phyloP scores from a whole-genome alignment of 345 rosid species.

The Lepidium aucheri region DNA sequence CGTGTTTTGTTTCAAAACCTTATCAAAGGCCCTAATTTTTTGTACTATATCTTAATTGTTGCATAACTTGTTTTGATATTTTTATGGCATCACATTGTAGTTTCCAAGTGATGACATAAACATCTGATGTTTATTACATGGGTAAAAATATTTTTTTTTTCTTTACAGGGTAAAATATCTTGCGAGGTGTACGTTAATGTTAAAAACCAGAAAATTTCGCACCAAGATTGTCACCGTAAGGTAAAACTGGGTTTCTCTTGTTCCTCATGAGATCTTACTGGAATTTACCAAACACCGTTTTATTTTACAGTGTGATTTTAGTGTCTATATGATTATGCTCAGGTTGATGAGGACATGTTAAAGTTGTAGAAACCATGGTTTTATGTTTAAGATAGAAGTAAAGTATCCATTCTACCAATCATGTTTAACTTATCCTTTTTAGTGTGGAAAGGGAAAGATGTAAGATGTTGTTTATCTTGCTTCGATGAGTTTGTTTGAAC shows the following conservation, averaged over 20 bases:
- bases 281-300: not conserved
- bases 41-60: not conserved
- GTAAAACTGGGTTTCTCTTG: slow-evolving; percentile 39
- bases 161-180: slow-evolving; percentile 49
- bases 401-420: not conserved
- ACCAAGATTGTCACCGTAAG: slow-evolving; percentile 55
- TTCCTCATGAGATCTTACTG: not conserved
- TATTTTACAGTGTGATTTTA: not conserved
- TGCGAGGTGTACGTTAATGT: slow-evolving; percentile 69
- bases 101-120: not conserved
- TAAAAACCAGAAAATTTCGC: slow-evolving; percentile 50
- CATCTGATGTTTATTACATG: not conserved
- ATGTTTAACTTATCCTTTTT: not conserved
- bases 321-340: not conserved
- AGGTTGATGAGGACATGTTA: not conserved
- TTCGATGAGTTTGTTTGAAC: not conserved
- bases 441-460: not conserved
- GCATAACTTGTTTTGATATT: not conserved
- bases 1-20: too few species aligned
- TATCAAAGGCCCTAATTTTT: not conserved
- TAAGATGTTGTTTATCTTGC: not conserved
- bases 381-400: not conserved
- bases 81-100: not conserved
- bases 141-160: slow-evolving; percentile 7
- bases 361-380: not conserved